A percentile compares a stretch with the other conserved stretches of the same genome.
These are phyloP conservation scores for Dendrocalamus latiflorus DNA, from an alignment of 202 grass and related monocot genomes.

Conservation along the genomic window DNA sequence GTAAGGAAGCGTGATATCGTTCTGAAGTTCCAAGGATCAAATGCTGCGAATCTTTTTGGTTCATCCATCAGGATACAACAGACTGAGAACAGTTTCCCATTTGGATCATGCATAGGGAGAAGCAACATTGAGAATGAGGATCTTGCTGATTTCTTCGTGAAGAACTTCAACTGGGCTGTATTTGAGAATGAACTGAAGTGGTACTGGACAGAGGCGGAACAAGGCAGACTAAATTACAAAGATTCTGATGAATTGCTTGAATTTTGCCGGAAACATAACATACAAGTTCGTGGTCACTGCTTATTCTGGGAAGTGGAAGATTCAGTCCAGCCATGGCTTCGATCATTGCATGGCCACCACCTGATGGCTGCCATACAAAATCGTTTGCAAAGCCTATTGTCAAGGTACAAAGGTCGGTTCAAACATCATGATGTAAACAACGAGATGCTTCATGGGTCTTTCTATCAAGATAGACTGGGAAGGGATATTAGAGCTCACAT, in stretches of 20 bases:
- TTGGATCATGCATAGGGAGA: constrained; percentile 79
- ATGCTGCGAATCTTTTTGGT: constrained; percentile 32
- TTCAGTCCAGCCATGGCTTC: constrained; percentile 70
- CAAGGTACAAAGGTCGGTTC: constrained; percentile 83
- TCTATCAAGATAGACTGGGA: constrained; percentile 86
- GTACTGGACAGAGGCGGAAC: constrained; percentile 85
- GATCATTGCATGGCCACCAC: constrained; percentile 63
- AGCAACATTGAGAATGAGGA: constrained; percentile 90
- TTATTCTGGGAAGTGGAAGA: constrained; percentile 98
- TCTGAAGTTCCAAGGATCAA: constrained; percentile 60
- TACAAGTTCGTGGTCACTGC: constrained; percentile 75
- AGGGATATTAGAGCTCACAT: constrained; percentile 87
- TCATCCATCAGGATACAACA: constrained; percentile 68
- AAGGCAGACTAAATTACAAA: constrained; percentile 75
- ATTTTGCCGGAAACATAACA: constrained; percentile 79
- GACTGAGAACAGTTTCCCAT: constrained; percentile 70
- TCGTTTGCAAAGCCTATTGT: constrained; percentile 62
- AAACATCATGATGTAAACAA: constrained; percentile 98
- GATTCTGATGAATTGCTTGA: constrained; percentile 87
- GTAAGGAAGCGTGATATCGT: constrained; percentile 80
- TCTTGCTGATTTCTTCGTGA: constrained; percentile 77
- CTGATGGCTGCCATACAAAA: constrained; percentile 65
- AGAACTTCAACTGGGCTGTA: constrained; percentile 97
- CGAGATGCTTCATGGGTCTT: constrained; percentile 98
- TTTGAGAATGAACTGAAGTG: constrained; percentile 98